These are phyloP conservation scores for Gypsophila paniculata DNA, from an alignment of 179 eudicot species.

Conservation along the genomic window DNA sequence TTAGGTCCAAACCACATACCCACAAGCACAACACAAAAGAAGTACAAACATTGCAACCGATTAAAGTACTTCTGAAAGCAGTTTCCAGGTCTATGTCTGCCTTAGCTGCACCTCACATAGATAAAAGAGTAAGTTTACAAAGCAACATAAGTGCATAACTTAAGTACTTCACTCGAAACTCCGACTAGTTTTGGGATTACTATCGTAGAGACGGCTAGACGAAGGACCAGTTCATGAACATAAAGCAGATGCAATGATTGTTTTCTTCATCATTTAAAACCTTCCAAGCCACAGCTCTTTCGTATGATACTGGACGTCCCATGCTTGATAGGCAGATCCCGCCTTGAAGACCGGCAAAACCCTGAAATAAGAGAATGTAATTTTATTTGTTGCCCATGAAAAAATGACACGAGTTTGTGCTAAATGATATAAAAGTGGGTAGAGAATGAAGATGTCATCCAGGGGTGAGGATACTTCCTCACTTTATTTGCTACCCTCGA, in stretches of 20 bases:
- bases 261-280: conserved; percentile 78
- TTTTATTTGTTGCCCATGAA: background rate
- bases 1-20: background rate
- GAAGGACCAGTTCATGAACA: conserved; percentile 93
- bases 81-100: conserved; percentile 27
- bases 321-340: conserved; percentile 91
- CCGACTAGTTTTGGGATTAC: conserved; percentile 5
- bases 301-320: conserved; percentile 89
- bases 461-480: background rate
- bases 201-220: conserved; percentile 35
- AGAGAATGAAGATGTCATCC: background rate
- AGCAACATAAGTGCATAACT: conserved; percentile 13
- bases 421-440: background rate
- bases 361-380: conserved; percentile 35
- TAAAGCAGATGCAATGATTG: conserved; percentile 87
- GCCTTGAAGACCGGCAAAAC: conserved; percentile 83
- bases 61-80: conserved; percentile 11
- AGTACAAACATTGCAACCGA: background rate
- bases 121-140: background rate
- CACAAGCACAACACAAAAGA: background rate
- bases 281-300: conserved; percentile 95
- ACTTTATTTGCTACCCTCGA: background rate
- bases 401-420: background rate
- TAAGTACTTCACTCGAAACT: conserved; percentile 10
- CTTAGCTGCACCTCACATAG: conserved; percentile 18